Evolutionary conservation across 768 basidiomycete species (phyloP).

Genomic region (Daedaleopsis nitida): DNA sequence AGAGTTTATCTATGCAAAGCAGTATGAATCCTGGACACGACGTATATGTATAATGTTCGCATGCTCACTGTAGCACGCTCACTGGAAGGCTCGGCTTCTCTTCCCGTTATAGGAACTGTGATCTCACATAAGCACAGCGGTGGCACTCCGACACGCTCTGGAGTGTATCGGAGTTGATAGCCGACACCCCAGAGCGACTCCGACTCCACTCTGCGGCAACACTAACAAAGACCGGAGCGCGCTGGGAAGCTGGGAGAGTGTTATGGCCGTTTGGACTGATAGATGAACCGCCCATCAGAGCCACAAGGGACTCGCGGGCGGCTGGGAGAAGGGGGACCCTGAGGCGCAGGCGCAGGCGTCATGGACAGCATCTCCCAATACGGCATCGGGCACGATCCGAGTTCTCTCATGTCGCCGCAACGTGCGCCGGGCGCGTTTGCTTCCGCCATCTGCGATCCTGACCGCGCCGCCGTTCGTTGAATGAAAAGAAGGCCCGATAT

Average conservation of each 20-base stretch:
- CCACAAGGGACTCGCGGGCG: conserved; percentile 7
- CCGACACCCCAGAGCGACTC: too few relatives aligned
- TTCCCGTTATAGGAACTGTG: too few relatives aligned
- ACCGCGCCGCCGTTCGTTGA: conserved; percentile 14
- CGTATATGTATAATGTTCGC: too few relatives aligned
- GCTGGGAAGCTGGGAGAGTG: neutral
- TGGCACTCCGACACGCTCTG: too few relatives aligned
- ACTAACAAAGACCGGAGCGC: conserved; percentile 23
- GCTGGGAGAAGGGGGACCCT: conserved; percentile 3
- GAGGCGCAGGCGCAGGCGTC: neutral
- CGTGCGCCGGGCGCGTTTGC: conserved; percentile 13
- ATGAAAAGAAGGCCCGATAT: conserved; percentile 2
- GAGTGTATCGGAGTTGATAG: too few relatives aligned
- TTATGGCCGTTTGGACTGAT: too few relatives aligned
- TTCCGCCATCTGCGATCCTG: conserved; percentile 15
- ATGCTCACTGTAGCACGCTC: too few relatives aligned
- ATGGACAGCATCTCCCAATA: neutral
- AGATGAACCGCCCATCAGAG: conserved; percentile 11
- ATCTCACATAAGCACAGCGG: too few relatives aligned
- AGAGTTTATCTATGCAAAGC: too few relatives aligned
- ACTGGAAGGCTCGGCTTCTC: too few relatives aligned
- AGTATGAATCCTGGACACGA: too few relatives aligned
- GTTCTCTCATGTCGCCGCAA: neutral
- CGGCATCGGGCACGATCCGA: conserved; percentile 1
- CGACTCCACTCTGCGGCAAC: too few relatives aligned